Base-by-base conservation (phyloP, 2,329 filamentous ascomycete species). In the Samsoniella hepiali region DNA sequence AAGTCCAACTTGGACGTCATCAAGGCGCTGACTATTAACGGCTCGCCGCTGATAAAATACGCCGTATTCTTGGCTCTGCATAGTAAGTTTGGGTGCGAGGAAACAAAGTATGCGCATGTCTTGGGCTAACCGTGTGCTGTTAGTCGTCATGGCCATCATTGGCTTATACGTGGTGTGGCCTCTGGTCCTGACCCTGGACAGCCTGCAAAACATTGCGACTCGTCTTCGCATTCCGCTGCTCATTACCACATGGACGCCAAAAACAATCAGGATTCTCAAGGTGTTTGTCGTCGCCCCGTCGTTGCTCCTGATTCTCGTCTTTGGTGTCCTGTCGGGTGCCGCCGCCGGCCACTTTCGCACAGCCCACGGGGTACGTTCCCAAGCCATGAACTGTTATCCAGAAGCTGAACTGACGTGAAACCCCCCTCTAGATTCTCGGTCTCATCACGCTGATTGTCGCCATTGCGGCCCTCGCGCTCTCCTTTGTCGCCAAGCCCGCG, bases 321-420 rank as follows among this genome's bases (percentile, higher is more conserved):
- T 74, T 31, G 73, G 73, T 17, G 31, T 67, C 15, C 50, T 75
- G 8, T 58, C 68, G 1, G 63, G 64, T 3, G 67, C 72, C 0
- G 66, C 66, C 9, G 62, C 69, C 0, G 61, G 55, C 1, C 70
- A 75, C 44, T 73, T 75, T 64, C 65, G 67, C 9, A 72, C 70
- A 4, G 64, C 68, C 3, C 73, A 76, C 31, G 71, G 68, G 0
- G 72, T 75, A 68, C 65, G 72, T 68, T 34, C 10, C 64, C 10
- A 59, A 53, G 6, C 1, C 22, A 6, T 10, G 3, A 1, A 13
- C 36, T 29, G 1, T 8, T 40, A 10, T 40, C 3, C 47, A 50
- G 8, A 11, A 31, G 36, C 2, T 8, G 1, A 15, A 27, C 11
- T 49, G 3, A 40, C 44, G 32, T 1, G 22, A 58, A 50, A 5